Evolutionary conservation across 495 filamentous ascomycete genomes (phyloP).

Genomic region (Podospora sp.): DNA sequence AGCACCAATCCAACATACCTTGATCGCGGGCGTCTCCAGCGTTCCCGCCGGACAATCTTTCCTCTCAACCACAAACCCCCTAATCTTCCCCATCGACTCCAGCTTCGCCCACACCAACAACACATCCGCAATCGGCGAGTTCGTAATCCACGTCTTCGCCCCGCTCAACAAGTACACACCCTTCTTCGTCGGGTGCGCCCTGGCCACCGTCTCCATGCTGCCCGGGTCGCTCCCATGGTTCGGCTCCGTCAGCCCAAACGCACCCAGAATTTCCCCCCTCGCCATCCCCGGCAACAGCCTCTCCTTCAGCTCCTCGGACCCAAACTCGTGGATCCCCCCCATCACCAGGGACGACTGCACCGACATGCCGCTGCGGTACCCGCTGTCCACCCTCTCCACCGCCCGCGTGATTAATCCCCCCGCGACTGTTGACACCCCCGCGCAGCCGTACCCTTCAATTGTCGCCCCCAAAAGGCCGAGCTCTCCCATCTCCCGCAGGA

Average conservation of each 20-base stretch:
- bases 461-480: slow-evolving; percentile 88
- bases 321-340: slow-evolving; percentile 96
- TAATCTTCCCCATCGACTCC: slow-evolving; percentile 86
- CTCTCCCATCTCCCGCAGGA: slow-evolving; percentile 94
- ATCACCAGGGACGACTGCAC: slow-evolving; percentile 95
- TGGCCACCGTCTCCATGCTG: slow-evolving; percentile 89
- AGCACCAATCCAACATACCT: too few species aligned
- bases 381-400: slow-evolving; percentile 93
- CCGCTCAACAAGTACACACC: slow-evolving; percentile 81
- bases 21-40: slow-evolving; percentile 87
- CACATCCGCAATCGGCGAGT: slow-evolving; percentile 91
- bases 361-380: slow-evolving; percentile 94
- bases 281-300: slow-evolving; percentile 82
- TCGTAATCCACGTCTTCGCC: slow-evolving; percentile 98
- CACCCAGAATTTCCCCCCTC: slow-evolving; percentile 82
- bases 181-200: slow-evolving; percentile 83
- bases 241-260: slow-evolving; percentile 94
- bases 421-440: slow-evolving; percentile 89
- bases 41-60: slow-evolving; percentile 80
- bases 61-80: slow-evolving; percentile 89
- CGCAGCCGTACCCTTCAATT: slow-evolving; percentile 90
- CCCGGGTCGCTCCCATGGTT: slow-evolving; percentile 98
- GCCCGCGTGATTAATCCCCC: slow-evolving; percentile 92
- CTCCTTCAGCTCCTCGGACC: slow-evolving; percentile 86
- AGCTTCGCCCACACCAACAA: slow-evolving; percentile 94